phyloP scores from a whole-genome alignment of 805 yeast species.

The Saturnispora sanitii region DNA sequence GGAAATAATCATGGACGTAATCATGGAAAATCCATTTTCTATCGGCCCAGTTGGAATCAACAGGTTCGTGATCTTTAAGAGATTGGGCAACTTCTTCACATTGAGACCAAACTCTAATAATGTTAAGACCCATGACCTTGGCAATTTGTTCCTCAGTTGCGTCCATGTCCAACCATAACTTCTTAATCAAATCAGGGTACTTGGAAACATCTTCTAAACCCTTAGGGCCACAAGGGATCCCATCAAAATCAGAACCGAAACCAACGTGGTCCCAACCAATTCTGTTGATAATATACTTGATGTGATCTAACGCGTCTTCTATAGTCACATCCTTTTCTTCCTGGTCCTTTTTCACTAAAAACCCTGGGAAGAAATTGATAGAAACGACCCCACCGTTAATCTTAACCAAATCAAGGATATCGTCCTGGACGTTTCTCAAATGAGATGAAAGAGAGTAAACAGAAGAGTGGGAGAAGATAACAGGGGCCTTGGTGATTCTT shows the following conservation, averaged over 20 bases:
- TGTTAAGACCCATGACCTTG: slow-evolving; percentile 37
- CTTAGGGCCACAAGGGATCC: slow-evolving; percentile 34
- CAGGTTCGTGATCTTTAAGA: slow-evolving; percentile 17
- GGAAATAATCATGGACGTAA: slow-evolving; percentile 23
- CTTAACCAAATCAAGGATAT: slow-evolving; percentile 31
- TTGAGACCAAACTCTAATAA: slow-evolving; percentile 38
- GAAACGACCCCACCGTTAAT: slow-evolving; percentile 41
- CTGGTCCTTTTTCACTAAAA: slow-evolving; percentile 23
- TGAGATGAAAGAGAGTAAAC: slow-evolving; percentile 32
- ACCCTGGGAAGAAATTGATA: slow-evolving; percentile 37
- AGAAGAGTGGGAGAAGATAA: slow-evolving; percentile 42
- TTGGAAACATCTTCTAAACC: slow-evolving; percentile 49
- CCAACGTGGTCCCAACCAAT: slow-evolving; percentile 49
- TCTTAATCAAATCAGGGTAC: slow-evolving; percentile 38
- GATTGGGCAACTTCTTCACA: slow-evolving; percentile 26
- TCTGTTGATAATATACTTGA: slow-evolving; percentile 32
- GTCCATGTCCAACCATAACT: slow-evolving; percentile 21
- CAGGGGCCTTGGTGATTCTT: slow-evolving; percentile 35
- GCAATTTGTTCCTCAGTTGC: slow-evolving; percentile 38
- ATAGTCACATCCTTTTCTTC: slow-evolving; percentile 32
- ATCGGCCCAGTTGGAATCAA: slow-evolving; percentile 34
- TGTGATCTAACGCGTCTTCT: slow-evolving; percentile 40
- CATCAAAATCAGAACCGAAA: slow-evolving; percentile 46
- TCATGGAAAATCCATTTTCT: slow-evolving; percentile 34
- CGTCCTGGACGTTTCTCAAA: slow-evolving; percentile 41